A percentile compares a stretch with the other conserved stretches of the same genome.
Conservation (phyloP, 352 stramenopile genomes). For the Phytophthora rubi region DNA sequence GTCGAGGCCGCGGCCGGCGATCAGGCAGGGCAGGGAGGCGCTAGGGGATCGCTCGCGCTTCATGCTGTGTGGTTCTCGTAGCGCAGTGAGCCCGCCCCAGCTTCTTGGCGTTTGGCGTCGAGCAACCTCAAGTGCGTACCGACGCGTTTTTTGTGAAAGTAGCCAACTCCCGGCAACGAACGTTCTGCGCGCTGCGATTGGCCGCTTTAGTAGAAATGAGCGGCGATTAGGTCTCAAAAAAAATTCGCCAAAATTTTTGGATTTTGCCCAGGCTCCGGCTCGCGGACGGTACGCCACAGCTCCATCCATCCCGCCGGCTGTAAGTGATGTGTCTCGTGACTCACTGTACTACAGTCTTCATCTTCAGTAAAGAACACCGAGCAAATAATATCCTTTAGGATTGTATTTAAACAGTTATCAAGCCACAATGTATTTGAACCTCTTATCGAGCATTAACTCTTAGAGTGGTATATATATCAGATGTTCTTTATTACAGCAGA, state of each 20-base stretch:
- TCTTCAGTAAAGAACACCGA: no score
- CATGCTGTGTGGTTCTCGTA: conserved; percentile 30
- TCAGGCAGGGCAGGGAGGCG: conserved; percentile 32
- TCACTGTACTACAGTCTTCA: no score
- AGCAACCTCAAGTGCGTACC: neutral
- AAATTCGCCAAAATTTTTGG: conserved; percentile 2
- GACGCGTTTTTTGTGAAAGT: neutral
- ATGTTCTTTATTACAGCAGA: no score
- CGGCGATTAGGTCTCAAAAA: conserved; percentile 3
- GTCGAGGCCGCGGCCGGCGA: conserved; percentile 26
- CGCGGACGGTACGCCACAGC: neutral
- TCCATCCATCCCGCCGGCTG: neutral
- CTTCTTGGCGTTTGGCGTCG: conserved; percentile 1
- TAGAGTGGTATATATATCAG: no score
- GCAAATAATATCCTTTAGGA: no score
- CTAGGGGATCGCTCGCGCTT: conserved; percentile 55
- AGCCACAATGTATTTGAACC: no score
- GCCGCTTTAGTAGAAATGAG: neutral
- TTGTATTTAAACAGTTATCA: no score
- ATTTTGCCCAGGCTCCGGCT: conserved; percentile 2
- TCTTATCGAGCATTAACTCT: no score
- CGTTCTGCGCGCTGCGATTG: conserved; percentile 16
- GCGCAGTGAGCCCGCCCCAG: neutral
- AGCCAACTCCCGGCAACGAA: conserved; percentile 9
- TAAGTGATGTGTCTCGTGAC: neutral